phyloP scores from a whole-genome alignment of 2,329 filamentous ascomycete species.

The Blastomyces silverae region DNA sequence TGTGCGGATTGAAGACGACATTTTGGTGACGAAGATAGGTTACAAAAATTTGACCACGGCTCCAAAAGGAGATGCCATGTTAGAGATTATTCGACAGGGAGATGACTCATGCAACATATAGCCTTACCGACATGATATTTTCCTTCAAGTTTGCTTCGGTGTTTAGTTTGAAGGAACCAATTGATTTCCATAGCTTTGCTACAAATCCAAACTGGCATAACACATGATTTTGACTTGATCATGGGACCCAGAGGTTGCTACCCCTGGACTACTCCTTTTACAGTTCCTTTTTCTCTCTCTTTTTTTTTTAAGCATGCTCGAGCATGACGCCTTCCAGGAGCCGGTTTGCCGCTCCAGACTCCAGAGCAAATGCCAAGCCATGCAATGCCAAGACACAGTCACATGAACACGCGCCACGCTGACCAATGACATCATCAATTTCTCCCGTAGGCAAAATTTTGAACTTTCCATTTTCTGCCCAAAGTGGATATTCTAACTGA shows the following conservation, averaged over 20 bases:
- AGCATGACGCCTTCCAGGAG: not conserved
- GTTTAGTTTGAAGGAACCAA: not conserved
- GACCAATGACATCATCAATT: conserved; percentile 4
- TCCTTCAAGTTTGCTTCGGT: not conserved
- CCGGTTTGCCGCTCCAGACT: not conserved
- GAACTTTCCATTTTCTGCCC: not conserved
- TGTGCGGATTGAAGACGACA: conserved; percentile 50
- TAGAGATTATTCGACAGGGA: conserved; percentile 34
- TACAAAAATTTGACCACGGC: conserved; percentile 67
- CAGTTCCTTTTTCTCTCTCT: too few species aligned
- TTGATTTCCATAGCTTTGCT: not conserved
- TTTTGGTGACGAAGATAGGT: conserved; percentile 62
- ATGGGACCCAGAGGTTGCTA: not conserved
- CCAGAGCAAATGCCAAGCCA: not conserved
- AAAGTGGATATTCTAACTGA: not conserved
- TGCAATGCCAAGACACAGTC: not conserved
- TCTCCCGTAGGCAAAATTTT: too few species aligned
- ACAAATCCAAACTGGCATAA: not conserved
- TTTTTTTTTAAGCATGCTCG: not conserved
- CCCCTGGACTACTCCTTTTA: not conserved
- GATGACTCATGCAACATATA: not conserved
- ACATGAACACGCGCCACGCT: not conserved
- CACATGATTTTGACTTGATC: not conserved
- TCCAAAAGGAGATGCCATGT: conserved; percentile 56
- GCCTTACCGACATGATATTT: not conserved